Evolutionary conservation across 2,329 filamentous ascomycete genomes (phyloP).

Genomic region (Albifimbria verrucaria): DNA sequence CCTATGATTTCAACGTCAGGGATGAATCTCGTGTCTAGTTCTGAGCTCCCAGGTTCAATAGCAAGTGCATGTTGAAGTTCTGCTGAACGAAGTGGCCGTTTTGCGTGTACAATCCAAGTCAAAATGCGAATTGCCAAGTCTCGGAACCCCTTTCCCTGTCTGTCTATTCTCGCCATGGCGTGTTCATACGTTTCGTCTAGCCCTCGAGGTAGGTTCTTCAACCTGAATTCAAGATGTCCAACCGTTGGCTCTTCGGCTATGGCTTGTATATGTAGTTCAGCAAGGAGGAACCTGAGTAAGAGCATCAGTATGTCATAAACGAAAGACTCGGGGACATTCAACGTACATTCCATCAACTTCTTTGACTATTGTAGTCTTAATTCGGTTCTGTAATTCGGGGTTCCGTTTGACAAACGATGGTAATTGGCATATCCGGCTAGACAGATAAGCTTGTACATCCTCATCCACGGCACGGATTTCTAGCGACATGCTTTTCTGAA

Average conservation of each 20-base stretch:
- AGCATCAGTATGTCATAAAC: background rate
- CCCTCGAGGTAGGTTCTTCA: slow-evolving; percentile 25
- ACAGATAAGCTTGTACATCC: background rate
- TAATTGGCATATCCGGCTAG: background rate
- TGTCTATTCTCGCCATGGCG: slow-evolving; percentile 39
- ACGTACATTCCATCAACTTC: background rate
- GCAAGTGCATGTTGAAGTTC: slow-evolving; percentile 43
- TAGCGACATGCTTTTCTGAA: too few relatives aligned
- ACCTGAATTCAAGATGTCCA: too few relatives aligned
- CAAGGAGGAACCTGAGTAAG: slow-evolving; percentile 14
- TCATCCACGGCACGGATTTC: background rate
- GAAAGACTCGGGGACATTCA: background rate
- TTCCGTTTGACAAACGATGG: background rate
- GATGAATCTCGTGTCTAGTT: slow-evolving; percentile 32
- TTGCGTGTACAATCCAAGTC: slow-evolving; percentile 37
- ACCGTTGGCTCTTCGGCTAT: slow-evolving; percentile 11
- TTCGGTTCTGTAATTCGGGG: background rate
- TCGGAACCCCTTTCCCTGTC: slow-evolving; percentile 26
- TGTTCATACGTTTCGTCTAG: slow-evolving; percentile 35
- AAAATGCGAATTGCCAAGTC: slow-evolving; percentile 36
- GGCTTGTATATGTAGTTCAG: slow-evolving; percentile 15
- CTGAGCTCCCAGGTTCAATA: slow-evolving; percentile 19
- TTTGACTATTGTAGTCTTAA: background rate
- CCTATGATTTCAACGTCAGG: slow-evolving; percentile 28
- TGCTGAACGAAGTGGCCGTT: slow-evolving; percentile 23